Evolutionary conservation across 2,329 filamentous ascomycete species (phyloP).

Genomic region (Emmonsiellopsis sp.): DNA sequence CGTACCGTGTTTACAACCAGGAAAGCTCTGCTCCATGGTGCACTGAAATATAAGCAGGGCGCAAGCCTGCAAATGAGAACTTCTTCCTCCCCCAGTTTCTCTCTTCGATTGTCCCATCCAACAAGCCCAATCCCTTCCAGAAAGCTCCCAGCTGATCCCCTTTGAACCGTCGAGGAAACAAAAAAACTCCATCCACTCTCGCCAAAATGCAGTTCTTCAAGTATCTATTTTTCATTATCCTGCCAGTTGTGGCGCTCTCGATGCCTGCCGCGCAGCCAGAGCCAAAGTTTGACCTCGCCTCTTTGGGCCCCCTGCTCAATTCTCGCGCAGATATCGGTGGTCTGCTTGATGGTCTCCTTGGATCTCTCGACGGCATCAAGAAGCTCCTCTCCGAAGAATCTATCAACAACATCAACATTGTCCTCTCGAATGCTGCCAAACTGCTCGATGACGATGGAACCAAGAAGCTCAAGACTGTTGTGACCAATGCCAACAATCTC

Average conservation of each 20-base stretch:
- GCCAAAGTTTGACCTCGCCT: not conserved
- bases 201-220: not conserved
- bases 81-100: not conserved
- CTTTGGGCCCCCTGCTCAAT: not conserved
- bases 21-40: not conserved
- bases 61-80: not conserved
- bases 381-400: conserved; percentile 4
- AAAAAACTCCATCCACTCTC: not conserved
- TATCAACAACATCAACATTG: conserved; percentile 2
- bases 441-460: conserved; percentile 6
- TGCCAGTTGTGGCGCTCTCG: not conserved
- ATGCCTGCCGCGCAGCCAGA: not conserved
- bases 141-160: not conserved
- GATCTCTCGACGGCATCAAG: not conserved
- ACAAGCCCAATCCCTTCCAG: not conserved
- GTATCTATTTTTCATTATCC: not conserved
- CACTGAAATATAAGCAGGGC: not conserved
- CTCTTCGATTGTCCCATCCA: not conserved
- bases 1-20: no score
- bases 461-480: conserved; percentile 4
- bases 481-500: conserved; percentile 3
- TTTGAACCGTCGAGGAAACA: not conserved
- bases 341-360: not conserved
- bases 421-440: conserved; percentile 1
- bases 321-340: not conserved